These are phyloP conservation scores for Escallonia herrerae DNA, from an alignment of 129 eudicot genomes.

Conservation along the genomic window DNA sequence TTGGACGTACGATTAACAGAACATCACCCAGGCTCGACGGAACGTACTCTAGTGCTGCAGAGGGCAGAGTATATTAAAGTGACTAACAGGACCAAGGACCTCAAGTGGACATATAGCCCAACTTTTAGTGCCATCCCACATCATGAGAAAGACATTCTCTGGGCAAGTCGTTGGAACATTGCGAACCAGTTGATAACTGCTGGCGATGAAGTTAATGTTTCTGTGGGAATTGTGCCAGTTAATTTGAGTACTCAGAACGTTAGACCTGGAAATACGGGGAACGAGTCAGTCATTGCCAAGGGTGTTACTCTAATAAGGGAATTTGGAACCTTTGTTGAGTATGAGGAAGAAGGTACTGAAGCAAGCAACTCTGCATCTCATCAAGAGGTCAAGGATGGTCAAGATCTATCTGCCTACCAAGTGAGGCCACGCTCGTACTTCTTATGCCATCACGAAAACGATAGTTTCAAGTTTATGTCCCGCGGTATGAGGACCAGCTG, in stretches of 20 bases:
- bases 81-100: conserved; percentile 21
- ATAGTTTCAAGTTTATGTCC: too few species aligned
- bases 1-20: background rate
- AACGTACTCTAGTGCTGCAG: background rate
- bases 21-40: too few species aligned
- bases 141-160: conserved; percentile 7
- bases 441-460: background rate
- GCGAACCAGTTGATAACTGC: conserved; percentile 1
- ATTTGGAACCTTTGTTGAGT: background rate
- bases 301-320: conserved; percentile 4
- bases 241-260: too few species aligned
- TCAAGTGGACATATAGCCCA: conserved; percentile 26
- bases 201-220: too few species aligned
- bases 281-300: too few species aligned
- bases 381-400: background rate
- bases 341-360: background rate
- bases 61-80: background rate
- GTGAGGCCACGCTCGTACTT: conserved; percentile 3
- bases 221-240: too few species aligned
- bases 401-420: background rate
- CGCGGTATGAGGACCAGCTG: too few species aligned
- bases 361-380: background rate
- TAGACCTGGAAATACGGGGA: too few species aligned
- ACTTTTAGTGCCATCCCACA: background rate
- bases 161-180: conserved; percentile 29